phyloP scores from a whole-genome alignment of 805 yeast genomes.

The Kodamaea sagamina region DNA sequence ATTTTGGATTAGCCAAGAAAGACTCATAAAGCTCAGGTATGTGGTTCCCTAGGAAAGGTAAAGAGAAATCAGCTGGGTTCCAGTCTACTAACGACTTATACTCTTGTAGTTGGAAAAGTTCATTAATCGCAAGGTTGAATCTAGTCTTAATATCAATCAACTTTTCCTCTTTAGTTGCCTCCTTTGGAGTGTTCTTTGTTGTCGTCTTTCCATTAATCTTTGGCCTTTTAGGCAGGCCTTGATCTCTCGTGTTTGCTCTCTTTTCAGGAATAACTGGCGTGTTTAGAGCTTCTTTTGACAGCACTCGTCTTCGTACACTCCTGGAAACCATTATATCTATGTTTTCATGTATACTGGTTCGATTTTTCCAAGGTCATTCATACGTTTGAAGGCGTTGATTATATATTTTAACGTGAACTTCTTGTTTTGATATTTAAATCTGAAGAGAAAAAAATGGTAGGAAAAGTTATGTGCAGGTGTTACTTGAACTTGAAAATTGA shows the following conservation, averaged over 20 bases:
- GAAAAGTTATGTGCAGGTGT: conserved; percentile 8
- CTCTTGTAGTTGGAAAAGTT: conserved; percentile 62
- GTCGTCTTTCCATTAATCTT: conserved; percentile 4
- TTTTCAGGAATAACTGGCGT: conserved; percentile 5
- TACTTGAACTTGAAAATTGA: neutral
- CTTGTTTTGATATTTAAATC: conserved; percentile 8
- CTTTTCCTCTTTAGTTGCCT: conserved; percentile 18
- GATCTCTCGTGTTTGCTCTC: conserved; percentile 3
- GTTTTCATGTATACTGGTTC: conserved; percentile 2
- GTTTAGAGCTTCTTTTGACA: conserved; percentile 3
- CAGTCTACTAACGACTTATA: conserved; percentile 63
- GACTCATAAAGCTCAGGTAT: conserved; percentile 36
- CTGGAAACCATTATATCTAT: conserved; percentile 11
- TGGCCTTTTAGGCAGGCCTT: neutral
- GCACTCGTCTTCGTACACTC: conserved; percentile 14
- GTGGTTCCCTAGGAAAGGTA: conserved; percentile 19
- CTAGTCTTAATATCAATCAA: conserved; percentile 47
- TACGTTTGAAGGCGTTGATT: neutral
- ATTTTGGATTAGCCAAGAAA: conserved; percentile 29
- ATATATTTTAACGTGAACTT: neutral
- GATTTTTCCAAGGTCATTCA: conserved; percentile 4
- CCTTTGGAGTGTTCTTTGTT: neutral
- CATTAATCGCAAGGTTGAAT: conserved; percentile 55
- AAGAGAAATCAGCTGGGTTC: conserved; percentile 52
- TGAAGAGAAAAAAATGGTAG: conserved; percentile 6